Evolutionary conservation across 164 flowering plant species (phyloP).

Genomic region (Taxillus chinensis): DNA sequence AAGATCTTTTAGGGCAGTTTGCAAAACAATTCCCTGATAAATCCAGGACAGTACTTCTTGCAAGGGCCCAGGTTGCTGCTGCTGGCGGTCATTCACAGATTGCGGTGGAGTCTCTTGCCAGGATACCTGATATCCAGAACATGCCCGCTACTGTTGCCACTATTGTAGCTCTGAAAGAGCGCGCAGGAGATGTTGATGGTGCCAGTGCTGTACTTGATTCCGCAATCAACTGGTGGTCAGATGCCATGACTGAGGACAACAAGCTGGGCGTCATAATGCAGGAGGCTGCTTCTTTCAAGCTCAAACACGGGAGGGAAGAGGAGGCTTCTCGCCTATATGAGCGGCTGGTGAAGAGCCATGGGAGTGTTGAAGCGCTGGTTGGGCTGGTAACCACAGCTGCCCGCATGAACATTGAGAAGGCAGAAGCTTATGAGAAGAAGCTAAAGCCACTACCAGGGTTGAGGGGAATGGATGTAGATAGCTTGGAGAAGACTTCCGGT

Average conservation of each 20-base stretch:
- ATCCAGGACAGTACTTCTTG: conserved; percentile 49
- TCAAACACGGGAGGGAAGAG: conserved; percentile 69
- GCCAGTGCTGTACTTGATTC: conserved; percentile 64
- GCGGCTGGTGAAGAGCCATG: conserved; percentile 68
- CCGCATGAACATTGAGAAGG: conserved; percentile 60
- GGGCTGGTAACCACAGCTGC: conserved; percentile 82
- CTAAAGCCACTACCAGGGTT: conserved; percentile 65
- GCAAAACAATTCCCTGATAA: conserved; percentile 59
- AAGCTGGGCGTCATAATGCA: conserved; percentile 55
- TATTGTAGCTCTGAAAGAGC: conserved; percentile 72
- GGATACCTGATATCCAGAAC: conserved; percentile 78
- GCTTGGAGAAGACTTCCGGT: conserved; percentile 80
- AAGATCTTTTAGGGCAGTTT: conserved; percentile 59
- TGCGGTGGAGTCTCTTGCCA: conserved; percentile 76
- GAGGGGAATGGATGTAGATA: conserved; percentile 62
- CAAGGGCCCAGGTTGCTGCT: conserved; percentile 87
- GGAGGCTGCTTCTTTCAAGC: conserved; percentile 83
- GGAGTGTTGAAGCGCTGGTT: conserved; percentile 61
- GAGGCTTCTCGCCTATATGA: conserved; percentile 67
- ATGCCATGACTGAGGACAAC: conserved; percentile 73
- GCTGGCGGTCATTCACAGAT: conserved; percentile 65
- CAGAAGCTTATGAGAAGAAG: conserved; percentile 72
- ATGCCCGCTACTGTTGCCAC: conserved; percentile 95
- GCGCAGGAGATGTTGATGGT: conserved; percentile 71
- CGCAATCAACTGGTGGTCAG: conserved; percentile 75